These are phyloP conservation scores for Cetradonia linearis DNA, from an alignment of 495 filamentous ascomycete species.

Conservation along the genomic window DNA sequence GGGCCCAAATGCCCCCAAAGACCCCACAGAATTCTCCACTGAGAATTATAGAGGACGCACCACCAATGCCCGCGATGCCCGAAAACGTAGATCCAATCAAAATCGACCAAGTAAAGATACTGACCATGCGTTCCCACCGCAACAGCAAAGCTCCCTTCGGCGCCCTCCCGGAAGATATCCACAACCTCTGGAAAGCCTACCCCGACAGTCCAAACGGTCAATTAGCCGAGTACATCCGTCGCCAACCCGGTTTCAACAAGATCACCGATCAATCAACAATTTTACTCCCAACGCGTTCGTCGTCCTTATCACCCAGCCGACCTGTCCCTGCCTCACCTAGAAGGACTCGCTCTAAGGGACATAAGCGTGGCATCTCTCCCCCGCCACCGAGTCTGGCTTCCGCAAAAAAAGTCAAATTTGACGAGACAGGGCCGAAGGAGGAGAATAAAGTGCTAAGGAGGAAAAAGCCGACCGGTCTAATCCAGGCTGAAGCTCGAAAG, in stretches of 20 bases:
- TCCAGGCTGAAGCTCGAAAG: not conserved
- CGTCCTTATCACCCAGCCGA: conserved; percentile 14
- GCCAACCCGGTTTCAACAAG: conserved; percentile 8
- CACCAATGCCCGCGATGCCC: conserved; percentile 12
- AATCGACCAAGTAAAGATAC: conserved; percentile 14
- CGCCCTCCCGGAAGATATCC: conserved; percentile 17
- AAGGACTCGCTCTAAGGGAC: conserved; percentile 17
- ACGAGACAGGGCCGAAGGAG: not conserved
- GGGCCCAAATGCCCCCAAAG: not conserved
- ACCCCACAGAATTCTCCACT: conserved; percentile 2
- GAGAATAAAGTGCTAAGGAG: not conserved
- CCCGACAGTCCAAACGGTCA: not conserved
- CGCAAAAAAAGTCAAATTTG: conserved; percentile 17
- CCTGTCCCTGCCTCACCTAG: conserved; percentile 12
- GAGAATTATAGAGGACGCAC: not conserved
- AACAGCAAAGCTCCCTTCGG: conserved; percentile 16
- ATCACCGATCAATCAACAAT: conserved; percentile 14
- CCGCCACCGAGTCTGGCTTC: conserved; percentile 27
- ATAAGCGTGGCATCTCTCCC: conserved; percentile 26
- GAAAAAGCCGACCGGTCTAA: not conserved
- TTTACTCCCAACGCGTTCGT: conserved; percentile 1
- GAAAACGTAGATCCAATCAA: conserved; percentile 10
- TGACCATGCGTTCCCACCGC: conserved; percentile 18
- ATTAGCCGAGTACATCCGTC: conserved; percentile 8
- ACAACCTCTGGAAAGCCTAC: conserved; percentile 18